phyloP scores from a whole-genome alignment of 768 basidiomycete genomes.

The Dendrothele bispora region DNA sequence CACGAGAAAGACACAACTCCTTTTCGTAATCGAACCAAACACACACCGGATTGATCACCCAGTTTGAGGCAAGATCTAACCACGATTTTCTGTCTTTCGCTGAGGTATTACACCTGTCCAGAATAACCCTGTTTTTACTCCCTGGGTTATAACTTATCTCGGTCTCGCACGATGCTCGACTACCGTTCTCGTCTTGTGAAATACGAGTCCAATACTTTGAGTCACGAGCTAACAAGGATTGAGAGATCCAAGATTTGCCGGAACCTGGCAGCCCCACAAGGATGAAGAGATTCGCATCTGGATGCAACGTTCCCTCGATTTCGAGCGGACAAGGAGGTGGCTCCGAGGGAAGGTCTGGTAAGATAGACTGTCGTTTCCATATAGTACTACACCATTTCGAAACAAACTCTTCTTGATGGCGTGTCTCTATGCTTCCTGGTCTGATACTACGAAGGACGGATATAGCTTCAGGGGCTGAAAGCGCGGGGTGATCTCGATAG shows the following conservation, averaged over 20 bases:
- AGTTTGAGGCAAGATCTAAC: conserved; percentile 49
- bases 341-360: conserved; percentile 50
- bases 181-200: conserved; percentile 58
- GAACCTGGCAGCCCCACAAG: conserved; percentile 65
- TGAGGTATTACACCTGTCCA: conserved; percentile 60
- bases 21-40: conserved; percentile 56
- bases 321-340: conserved; percentile 47
- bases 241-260: conserved; percentile 57
- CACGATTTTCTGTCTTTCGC: conserved; percentile 46
- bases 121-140: conserved; percentile 40
- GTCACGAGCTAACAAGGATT: conserved; percentile 45
- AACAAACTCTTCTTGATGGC: conserved; percentile 57
- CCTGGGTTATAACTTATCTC: conserved; percentile 45
- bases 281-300: conserved; percentile 43
- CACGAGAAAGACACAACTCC: conserved; percentile 50
- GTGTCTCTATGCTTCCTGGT: conserved; percentile 58
- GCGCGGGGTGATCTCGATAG: conserved; percentile 43
- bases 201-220: conserved; percentile 43
- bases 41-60: conserved; percentile 45
- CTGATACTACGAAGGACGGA: conserved; percentile 45
- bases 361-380: conserved; percentile 56
- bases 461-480: conserved; percentile 51
- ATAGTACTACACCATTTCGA: conserved; percentile 57
- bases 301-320: conserved; percentile 38
- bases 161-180: conserved; percentile 47